These are phyloP conservation scores for Phytophthora sp. DNA, from an alignment of 352 stramenopile species.

Conservation along the genomic window DNA sequence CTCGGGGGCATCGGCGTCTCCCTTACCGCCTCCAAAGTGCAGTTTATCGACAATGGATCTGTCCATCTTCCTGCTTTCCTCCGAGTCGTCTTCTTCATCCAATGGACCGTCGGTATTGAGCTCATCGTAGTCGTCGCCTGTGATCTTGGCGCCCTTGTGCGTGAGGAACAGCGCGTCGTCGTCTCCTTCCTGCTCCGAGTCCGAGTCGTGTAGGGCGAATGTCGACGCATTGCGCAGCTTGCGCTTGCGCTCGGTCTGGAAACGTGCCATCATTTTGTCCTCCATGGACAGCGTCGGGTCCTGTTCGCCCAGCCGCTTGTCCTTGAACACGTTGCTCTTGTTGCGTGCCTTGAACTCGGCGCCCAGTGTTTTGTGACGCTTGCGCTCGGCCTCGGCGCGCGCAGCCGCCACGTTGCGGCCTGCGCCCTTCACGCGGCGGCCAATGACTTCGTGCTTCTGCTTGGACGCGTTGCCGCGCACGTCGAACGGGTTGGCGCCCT, in stretches of 20 bases:
- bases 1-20: conserved; percentile 26
- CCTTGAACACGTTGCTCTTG: conserved; percentile 91
- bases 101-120: conserved; percentile 56
- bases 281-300: conserved; percentile 88
- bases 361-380: conserved; percentile 87
- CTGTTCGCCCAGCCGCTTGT: conserved; percentile 87
- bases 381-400: conserved; percentile 80
- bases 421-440: conserved; percentile 88
- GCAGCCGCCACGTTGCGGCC: conserved; percentile 89
- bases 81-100: conserved; percentile 78
- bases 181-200: conserved; percentile 71
- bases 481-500: conserved; percentile 90
- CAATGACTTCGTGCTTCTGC: conserved; percentile 92
- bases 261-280: conserved; percentile 93
- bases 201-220: conserved; percentile 82
- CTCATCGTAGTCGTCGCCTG: conserved; percentile 78
- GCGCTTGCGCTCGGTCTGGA: conserved; percentile 89
- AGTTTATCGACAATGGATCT: conserved; percentile 84
- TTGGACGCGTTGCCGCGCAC: conserved; percentile 78
- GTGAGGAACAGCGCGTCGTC: conserved; percentile 75
- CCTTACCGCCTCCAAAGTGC: conserved; percentile 80
- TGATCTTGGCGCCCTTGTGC: conserved; percentile 73
- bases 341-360: conserved; percentile 82
- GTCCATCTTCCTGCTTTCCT: conserved; percentile 74
- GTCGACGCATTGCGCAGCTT: conserved; percentile 78